Base-by-base conservation (phyloP, 805 yeast species). In the Helenozyma rhizophorensis region DNA sequence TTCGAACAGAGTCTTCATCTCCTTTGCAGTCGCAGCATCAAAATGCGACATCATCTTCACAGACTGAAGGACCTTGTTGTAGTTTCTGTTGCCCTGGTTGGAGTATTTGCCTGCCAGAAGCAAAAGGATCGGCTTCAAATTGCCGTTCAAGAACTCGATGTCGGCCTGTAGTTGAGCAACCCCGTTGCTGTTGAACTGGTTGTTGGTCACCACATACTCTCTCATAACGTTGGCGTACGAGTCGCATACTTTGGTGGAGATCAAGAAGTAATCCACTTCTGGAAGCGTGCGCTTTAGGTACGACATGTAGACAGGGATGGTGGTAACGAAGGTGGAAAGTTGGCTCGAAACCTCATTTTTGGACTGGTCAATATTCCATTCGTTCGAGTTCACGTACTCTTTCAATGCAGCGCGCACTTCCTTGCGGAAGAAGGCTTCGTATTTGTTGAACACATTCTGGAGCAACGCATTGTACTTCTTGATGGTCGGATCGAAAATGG, bases 191-290 rank as follows among this genome's bases (percentile, higher is more conserved):
- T 49, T 54, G 41, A 66, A 66, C 34, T 48, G 56, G 39, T 64
- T 64, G 37, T 65, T 66, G 21, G 68, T 59, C 24, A 66, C 47
- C 22, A 66, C 50, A 34, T 62, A 66, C 36, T 66, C 72, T 22
- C 45, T 50, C 28, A 64, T 38, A 11, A 63, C 51, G 9, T 34
- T 31, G 12, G 60, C 54, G 11, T 57, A 30, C 3, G 52, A 33
- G n/a, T 60, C 45, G 2, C 58, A 54, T 0, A 62, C 44, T 22
- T 40, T 44, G 33, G 56, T 54, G 4, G 60, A 36, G 2, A 66
- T 37, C 4, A 52, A 24, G 30, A 32, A 58, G 39, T 60, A 65
- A 34, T 65, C 70, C 8, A 54, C 38, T 6, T 44, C 41, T 1
- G 62, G 50, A 12, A 66, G 34, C 13, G 52, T 19, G 13, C 44